Evolutionary conservation across 73 alveolate species (phyloP).

Genomic region (Paraurostyla sp.): DNA sequence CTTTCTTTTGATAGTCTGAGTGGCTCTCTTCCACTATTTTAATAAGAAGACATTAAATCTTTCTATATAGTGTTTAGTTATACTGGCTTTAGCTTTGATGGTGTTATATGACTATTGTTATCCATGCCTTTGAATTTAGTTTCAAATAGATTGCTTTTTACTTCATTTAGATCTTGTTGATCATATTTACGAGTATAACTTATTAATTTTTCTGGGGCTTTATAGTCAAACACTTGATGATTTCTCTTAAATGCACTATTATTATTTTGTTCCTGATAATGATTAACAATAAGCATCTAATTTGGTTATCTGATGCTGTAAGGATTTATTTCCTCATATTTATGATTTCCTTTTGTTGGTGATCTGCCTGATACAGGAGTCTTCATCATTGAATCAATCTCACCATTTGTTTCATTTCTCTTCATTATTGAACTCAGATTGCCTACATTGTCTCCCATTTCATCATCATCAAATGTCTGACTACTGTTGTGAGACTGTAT

Average conservation of each 20-base stretch:
- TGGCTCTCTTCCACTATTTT: no score
- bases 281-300: no score
- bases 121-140: neutral
- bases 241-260: neutral
- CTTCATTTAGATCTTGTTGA: neutral
- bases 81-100: no score
- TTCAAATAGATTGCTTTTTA: neutral
- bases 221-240: neutral
- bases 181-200: neutral
- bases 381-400: neutral
- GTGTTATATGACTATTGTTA: neutral
- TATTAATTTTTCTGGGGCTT: neutral
- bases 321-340: no score
- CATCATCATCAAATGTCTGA: neutral
- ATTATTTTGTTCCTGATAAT: neutral
- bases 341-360: neutral
- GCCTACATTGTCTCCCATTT: neutral
- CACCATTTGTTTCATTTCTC: neutral
- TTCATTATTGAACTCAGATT: neutral
- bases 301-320: no score
- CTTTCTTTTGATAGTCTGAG: no score
- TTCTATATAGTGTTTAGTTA: no score
- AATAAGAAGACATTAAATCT: no score
- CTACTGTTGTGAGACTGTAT: neutral
- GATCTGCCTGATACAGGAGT: neutral